These are phyloP conservation scores for Dictyophora rubrovolvata DNA, from an alignment of 768 basidiomycete species.

Conservation along the genomic window DNA sequence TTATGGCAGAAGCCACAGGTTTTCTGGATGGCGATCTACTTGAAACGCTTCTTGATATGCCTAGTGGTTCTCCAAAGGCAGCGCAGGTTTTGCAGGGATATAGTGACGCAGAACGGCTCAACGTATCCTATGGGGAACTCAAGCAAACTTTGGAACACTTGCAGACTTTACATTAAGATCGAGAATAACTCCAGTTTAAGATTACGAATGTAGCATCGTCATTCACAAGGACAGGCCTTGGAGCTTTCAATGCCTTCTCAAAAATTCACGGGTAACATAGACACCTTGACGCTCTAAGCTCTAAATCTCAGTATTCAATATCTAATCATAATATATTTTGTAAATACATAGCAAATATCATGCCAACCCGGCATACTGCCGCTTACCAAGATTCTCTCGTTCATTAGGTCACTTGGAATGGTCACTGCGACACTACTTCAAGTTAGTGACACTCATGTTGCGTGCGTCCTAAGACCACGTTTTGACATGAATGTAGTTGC, in stretches of 20 bases:
- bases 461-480: neutral
- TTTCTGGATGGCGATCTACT: slow-evolving; percentile 88
- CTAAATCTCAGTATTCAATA: too few species aligned
- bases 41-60: slow-evolving; percentile 48
- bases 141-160: slow-evolving; percentile 32
- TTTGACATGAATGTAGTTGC: neutral
- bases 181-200: neutral
- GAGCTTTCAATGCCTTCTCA: too few species aligned
- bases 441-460: neutral
- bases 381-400: too few species aligned
- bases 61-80: slow-evolving; percentile 30
- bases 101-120: slow-evolving; percentile 48
- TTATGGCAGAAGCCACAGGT: slow-evolving; percentile 47
- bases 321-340: too few species aligned
- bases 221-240: too few species aligned
- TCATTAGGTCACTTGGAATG: too few species aligned
- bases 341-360: too few species aligned
- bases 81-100: slow-evolving; percentile 46
- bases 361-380: too few species aligned
- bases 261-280: too few species aligned
- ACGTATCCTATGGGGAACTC: slow-evolving; percentile 32
- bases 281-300: too few species aligned
- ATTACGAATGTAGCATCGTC: too few species aligned
- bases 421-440: too few species aligned
- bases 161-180: slow-evolving; percentile 30